phyloP scores from a whole-genome alignment of 805 yeast species.

The Ogataea naganishii region DNA sequence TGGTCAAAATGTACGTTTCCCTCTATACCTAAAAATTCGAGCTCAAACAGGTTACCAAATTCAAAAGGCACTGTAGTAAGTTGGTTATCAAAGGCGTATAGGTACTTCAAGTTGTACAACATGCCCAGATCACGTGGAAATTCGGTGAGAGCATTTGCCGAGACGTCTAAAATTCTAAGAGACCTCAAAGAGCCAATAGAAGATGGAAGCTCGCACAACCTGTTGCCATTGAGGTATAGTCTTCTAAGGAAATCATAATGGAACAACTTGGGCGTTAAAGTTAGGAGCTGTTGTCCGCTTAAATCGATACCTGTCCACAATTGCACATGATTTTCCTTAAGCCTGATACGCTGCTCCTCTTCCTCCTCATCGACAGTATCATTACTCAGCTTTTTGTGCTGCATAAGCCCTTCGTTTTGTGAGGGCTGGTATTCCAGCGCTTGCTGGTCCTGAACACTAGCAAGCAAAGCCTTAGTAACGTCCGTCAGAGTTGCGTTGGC shows the following conservation, averaged over 20 bases:
- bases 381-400: slow-evolving; percentile 24
- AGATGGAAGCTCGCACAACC: slow-evolving; percentile 57
- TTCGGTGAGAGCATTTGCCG: slow-evolving; percentile 60
- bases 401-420: slow-evolving; percentile 29
- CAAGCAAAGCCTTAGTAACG: slow-evolving; percentile 27
- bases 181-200: slow-evolving; percentile 60
- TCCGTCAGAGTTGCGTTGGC: slow-evolving; percentile 32
- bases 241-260: slow-evolving; percentile 79
- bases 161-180: slow-evolving; percentile 76
- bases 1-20: slow-evolving; percentile 75
- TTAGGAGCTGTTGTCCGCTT: slow-evolving; percentile 77
- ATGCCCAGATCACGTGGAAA: slow-evolving; percentile 84
- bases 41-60: slow-evolving; percentile 76
- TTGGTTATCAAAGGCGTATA: slow-evolving; percentile 84
- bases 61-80: slow-evolving; percentile 69
- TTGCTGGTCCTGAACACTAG: slow-evolving; percentile 22
- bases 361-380: slow-evolving; percentile 44
- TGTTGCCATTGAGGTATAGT: slow-evolving; percentile 80
- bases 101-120: slow-evolving; percentile 68
- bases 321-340: slow-evolving; percentile 58
- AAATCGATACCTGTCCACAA: slow-evolving; percentile 92
- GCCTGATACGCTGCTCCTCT: slow-evolving; percentile 56
- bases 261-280: slow-evolving; percentile 66
- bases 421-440: slow-evolving; percentile 6
- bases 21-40: slow-evolving; percentile 84